Evolutionary conservation across 768 basidiomycete species (phyloP).

Genomic region (Cystobasidium onofrii): DNA sequence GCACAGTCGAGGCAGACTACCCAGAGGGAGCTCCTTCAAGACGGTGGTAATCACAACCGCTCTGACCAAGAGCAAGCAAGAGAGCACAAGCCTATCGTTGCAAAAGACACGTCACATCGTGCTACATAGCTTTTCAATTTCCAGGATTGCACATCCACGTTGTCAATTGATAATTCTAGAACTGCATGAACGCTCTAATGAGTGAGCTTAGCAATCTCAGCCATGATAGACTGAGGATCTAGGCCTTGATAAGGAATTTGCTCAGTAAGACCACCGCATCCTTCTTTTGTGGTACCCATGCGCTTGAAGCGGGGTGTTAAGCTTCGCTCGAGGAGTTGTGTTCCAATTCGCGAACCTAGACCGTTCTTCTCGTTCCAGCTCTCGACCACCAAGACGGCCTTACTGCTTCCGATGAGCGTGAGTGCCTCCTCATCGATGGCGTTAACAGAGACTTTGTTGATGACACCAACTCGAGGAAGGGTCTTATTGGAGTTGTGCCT

Average conservation of each 20-base stretch:
- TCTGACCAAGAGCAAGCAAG: too few relatives aligned
- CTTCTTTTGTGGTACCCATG: slow-evolving; percentile 49
- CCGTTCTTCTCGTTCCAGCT: slow-evolving; percentile 83
- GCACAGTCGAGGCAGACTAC: too few relatives aligned
- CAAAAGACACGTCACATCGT: too few relatives aligned
- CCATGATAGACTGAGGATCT: slow-evolving; percentile 54
- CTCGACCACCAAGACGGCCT: slow-evolving; percentile 77
- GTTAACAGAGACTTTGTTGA: slow-evolving; percentile 79
- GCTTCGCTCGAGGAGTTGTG: slow-evolving; percentile 73
- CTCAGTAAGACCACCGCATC: slow-evolving; percentile 69
- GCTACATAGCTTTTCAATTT: too few relatives aligned
- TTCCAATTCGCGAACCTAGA: slow-evolving; percentile 49
- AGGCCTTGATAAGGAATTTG: slow-evolving; percentile 66
- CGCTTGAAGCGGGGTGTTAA: slow-evolving; percentile 73
- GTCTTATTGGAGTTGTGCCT: slow-evolving; percentile 55
- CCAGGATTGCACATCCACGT: too few relatives aligned
- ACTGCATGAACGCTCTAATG: not conserved
- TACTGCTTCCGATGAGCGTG: slow-evolving; percentile 62
- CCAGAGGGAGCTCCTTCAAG: too few relatives aligned
- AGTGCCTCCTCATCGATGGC: slow-evolving; percentile 71
- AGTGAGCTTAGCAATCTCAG: not conserved
- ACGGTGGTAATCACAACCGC: too few relatives aligned
- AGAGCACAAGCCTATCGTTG: too few relatives aligned
- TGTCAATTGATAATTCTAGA: too few relatives aligned
- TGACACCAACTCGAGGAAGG: slow-evolving; percentile 70